Percentiles rank a stretch among this genome's conserved stretches.
Conservation (phyloP, 2,329 filamentous ascomycete species). For the Fusarium dlaminii region DNA sequence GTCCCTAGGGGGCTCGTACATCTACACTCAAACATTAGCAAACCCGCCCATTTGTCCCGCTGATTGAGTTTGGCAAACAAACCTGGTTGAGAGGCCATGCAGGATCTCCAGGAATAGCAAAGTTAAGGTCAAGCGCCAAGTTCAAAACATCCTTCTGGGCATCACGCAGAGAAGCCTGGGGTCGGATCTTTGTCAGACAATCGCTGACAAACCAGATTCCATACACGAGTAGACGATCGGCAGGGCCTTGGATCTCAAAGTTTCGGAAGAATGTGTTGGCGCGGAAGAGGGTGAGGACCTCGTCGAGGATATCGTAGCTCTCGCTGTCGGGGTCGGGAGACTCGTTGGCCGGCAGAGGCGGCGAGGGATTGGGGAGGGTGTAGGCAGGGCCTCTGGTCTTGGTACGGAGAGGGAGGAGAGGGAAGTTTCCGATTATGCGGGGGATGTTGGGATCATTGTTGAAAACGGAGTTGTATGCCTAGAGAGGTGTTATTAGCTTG, state of each 20-base stretch:
- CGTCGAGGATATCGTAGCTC: conserved; percentile 96
- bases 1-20: conserved; percentile 89
- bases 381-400: conserved; percentile 95
- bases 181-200: conserved; percentile 87
- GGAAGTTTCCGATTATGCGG: conserved; percentile 84
- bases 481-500: conserved; percentile 39
- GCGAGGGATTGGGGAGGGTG: conserved; percentile 72
- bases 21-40: conserved; percentile 54
- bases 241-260: conserved; percentile 97
- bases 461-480: conserved; percentile 99
- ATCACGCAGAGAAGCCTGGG: conserved; percentile 69
- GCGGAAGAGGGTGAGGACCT: conserved; percentile 90
- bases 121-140: conserved; percentile 89
- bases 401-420: conserved; percentile 92
- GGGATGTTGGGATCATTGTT: conserved; percentile 77
- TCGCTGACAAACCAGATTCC: conserved; percentile 95
- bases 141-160: conserved; percentile 83
- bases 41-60: background rate
- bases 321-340: conserved; percentile 85
- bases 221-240: conserved; percentile 94
- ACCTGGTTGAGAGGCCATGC: conserved; percentile 93
- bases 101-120: conserved; percentile 93
- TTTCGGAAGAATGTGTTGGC: conserved; percentile 99
- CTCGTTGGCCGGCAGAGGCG: conserved; percentile 67
- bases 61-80: conserved; percentile 28